A percentile compares a stretch with the other conserved stretches of the same genome.
Conservation (phyloP, 108 stramenopile genomes). For the Tribonema minus region DNA sequence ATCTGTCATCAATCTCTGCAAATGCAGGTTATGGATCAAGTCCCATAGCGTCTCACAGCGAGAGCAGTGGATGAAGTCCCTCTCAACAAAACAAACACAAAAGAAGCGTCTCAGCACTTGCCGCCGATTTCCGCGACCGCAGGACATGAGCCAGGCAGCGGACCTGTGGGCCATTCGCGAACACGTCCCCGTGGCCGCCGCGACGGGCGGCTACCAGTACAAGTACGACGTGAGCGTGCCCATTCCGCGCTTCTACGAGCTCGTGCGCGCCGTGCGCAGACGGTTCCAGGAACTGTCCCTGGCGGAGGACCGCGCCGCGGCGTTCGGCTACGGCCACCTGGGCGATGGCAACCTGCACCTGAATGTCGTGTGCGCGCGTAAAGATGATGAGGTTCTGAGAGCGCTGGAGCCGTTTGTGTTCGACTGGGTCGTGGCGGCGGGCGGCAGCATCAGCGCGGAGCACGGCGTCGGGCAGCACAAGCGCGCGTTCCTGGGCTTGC, state of each 20-base stretch:
- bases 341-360: slow-evolving; percentile 92
- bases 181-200: slow-evolving; percentile 38
- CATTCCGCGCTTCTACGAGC: slow-evolving; percentile 63
- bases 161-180: slow-evolving; percentile 53
- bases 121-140: not conserved
- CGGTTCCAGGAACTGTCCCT: slow-evolving; percentile 19
- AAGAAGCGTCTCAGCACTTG: not conserved
- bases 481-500: slow-evolving; percentile 52
- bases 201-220: slow-evolving; percentile 67
- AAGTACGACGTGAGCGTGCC: slow-evolving; percentile 92
- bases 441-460: slow-evolving; percentile 97
- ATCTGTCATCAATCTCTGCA: too few species aligned
- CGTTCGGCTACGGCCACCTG: slow-evolving; percentile 84
- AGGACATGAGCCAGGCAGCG: slow-evolving; percentile 66
- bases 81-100: too few species aligned
- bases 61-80: too few species aligned
- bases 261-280: slow-evolving; percentile 62
- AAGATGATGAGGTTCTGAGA: slow-evolving; percentile 1
- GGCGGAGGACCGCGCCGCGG: slow-evolving; percentile 5
- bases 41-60: too few species aligned
- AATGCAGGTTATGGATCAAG: too few species aligned
- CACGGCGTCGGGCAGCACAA: slow-evolving; percentile 95
- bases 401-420: slow-evolving; percentile 72
- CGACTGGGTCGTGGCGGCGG: slow-evolving; percentile 58
- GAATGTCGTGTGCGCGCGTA: slow-evolving; percentile 62